Conservation (phyloP, 2,329 filamentous ascomycete species). For the Pseudocercospora ulei region DNA sequence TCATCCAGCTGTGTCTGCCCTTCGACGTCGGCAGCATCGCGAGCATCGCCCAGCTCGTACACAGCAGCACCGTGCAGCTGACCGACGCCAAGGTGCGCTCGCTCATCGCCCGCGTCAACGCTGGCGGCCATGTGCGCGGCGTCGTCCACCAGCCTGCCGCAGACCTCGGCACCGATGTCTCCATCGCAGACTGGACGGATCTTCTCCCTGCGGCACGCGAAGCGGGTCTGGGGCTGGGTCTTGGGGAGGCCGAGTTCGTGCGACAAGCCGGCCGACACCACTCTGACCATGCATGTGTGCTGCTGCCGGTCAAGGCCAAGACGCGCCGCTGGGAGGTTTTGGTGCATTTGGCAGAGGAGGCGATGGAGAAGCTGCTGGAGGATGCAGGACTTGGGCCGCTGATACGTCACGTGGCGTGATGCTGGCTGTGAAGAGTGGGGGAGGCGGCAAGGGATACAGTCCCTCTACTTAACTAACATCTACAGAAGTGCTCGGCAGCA, state of each 20-base stretch:
- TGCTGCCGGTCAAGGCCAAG: slow-evolving; percentile 18
- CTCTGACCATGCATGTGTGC: slow-evolving; percentile 13
- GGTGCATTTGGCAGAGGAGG: slow-evolving; percentile 17
- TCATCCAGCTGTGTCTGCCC: slow-evolving; percentile 11
- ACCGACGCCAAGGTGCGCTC: slow-evolving; percentile 17
- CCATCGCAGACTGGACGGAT: slow-evolving; percentile 22
- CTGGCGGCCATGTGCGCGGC: slow-evolving; percentile 7
- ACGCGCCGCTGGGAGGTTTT: slow-evolving; percentile 22
- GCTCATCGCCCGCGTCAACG: slow-evolving; percentile 20
- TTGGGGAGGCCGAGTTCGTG: slow-evolving; percentile 19
- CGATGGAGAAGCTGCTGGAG: slow-evolving; percentile 17
- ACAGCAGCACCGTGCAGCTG: slow-evolving; percentile 3
- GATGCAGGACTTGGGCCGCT: slow-evolving; percentile 19
- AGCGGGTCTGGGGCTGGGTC: slow-evolving; percentile 18
- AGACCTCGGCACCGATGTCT: slow-evolving; percentile 14
- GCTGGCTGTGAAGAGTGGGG: neutral
- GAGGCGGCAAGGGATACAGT: neutral
- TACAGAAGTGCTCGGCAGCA: no score
- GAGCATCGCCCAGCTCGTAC: slow-evolving; percentile 6
- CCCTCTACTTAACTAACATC: no score
- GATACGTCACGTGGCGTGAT: slow-evolving; percentile 12
- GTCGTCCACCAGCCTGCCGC: neutral
- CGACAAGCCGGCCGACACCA: slow-evolving; percentile 18
- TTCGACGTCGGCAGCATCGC: slow-evolving; percentile 19
- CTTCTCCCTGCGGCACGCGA: slow-evolving; percentile 18